These are phyloP conservation scores for Penicillium sp. DNA, from an alignment of 2,329 filamentous ascomycete species.

Conservation along the genomic window DNA sequence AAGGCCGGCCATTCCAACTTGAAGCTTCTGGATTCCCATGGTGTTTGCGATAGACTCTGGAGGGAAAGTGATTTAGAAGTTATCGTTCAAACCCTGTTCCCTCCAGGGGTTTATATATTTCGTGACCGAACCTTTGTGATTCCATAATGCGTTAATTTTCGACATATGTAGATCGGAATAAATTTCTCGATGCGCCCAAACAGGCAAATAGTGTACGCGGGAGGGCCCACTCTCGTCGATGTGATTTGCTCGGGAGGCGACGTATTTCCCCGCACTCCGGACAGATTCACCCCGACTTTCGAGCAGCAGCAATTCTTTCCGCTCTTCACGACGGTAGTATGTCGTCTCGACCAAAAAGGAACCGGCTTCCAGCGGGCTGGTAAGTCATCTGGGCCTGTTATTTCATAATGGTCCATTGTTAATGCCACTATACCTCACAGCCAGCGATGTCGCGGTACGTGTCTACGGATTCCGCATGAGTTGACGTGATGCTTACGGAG, in stretches of 20 bases:
- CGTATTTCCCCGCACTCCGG: background rate
- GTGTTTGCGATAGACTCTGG: background rate
- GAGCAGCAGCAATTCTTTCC: slow-evolving; percentile 23
- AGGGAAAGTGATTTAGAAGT: background rate
- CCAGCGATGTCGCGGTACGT: slow-evolving; percentile 26
- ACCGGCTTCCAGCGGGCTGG: slow-evolving; percentile 23
- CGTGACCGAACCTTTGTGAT: background rate
- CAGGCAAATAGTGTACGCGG: slow-evolving; percentile 5
- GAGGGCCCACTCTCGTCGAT: too few species aligned
- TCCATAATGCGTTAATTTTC: too few species aligned
- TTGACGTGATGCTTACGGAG: background rate
- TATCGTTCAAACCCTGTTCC: background rate
- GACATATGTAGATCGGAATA: slow-evolving; percentile 6
- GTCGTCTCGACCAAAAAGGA: too few species aligned
- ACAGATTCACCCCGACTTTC: too few species aligned
- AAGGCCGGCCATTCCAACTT: slow-evolving; percentile 48
- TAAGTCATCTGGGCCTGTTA: slow-evolving; percentile 1
- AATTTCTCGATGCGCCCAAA: slow-evolving; percentile 6
- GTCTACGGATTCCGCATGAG: background rate
- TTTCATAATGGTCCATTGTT: background rate
- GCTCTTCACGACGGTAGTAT: too few species aligned
- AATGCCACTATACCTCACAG: slow-evolving; percentile 12
- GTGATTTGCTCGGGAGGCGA: too few species aligned
- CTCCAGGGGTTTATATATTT: slow-evolving; percentile 12
- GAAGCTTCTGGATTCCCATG: slow-evolving; percentile 34